phyloP scores from a whole-genome alignment of 2,329 filamentous ascomycete genomes.

The Ascochyta viciae-villosae region DNA sequence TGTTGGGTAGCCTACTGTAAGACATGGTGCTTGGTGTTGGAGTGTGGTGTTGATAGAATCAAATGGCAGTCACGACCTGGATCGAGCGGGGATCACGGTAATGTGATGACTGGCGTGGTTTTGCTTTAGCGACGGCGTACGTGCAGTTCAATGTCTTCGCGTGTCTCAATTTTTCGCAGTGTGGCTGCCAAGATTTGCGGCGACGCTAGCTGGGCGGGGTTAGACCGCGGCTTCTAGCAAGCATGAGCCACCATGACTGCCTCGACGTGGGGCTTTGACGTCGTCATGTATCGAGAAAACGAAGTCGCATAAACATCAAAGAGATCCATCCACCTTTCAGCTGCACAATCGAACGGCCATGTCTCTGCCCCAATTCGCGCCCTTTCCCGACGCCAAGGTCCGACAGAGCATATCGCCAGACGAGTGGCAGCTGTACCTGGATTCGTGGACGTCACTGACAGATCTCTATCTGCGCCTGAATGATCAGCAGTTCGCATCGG shows the following conservation, averaged over 20 bases:
- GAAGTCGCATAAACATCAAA: constrained; percentile 10
- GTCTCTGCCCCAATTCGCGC: constrained; percentile 74
- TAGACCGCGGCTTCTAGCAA: constrained; percentile 3
- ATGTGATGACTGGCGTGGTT: constrained; percentile 60
- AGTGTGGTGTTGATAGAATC: constrained; percentile 31
- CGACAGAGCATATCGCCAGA: constrained; percentile 68
- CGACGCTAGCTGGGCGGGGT: neutral
- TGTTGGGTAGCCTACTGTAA: constrained; percentile 37
- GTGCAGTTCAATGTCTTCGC: constrained; percentile 29
- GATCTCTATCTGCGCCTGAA: constrained; percentile 69
- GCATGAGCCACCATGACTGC: constrained; percentile 39
- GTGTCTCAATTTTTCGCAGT: constrained; percentile 21
- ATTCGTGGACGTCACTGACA: constrained; percentile 76
- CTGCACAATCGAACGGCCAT: constrained; percentile 33
- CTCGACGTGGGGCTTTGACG: constrained; percentile 17
- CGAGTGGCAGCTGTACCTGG: constrained; percentile 80
- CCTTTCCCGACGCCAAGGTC: constrained; percentile 75
- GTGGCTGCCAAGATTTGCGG: constrained; percentile 11
- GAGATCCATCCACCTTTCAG: neutral
- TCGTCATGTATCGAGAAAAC: constrained; percentile 17
- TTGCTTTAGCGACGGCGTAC: constrained; percentile 37
- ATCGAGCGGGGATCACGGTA: constrained; percentile 56
- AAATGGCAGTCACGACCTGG: constrained; percentile 57
- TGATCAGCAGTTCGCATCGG: constrained; percentile 61
- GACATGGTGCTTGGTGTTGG: constrained; percentile 41